Evolutionary conservation across 2,329 filamentous ascomycete genomes (phyloP).

Genomic region (Elsinoe fawcettii): DNA sequence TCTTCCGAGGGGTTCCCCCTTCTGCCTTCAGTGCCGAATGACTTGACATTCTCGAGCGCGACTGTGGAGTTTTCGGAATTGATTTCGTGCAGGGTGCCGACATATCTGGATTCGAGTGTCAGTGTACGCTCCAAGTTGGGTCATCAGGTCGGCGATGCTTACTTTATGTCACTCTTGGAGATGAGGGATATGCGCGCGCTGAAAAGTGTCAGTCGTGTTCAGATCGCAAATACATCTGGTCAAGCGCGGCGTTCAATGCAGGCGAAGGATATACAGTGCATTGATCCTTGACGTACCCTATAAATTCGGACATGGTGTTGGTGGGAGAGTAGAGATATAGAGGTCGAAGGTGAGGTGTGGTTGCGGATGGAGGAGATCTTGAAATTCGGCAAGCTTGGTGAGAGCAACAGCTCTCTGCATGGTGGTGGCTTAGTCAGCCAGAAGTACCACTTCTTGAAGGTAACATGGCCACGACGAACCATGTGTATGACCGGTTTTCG

Average conservation of each 20-base stretch:
- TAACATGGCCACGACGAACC: background rate
- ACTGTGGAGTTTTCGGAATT: constrained; percentile 96
- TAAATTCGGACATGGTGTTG: constrained; percentile 52
- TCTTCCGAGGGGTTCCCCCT: constrained; percentile 71
- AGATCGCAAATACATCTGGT: constrained; percentile 13
- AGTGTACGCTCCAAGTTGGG: background rate
- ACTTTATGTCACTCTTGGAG: constrained; percentile 96
- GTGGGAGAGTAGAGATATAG: constrained; percentile 14
- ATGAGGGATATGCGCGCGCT: constrained; percentile 93
- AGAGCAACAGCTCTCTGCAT: background rate
- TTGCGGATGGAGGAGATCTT: constrained; percentile 3
- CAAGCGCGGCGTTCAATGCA: background rate
- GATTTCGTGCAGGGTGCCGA: constrained; percentile 93
- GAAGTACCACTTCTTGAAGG: background rate
- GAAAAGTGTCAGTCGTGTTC: constrained; percentile 22
- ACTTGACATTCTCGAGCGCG: constrained; percentile 91
- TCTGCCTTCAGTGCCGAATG: constrained; percentile 88
- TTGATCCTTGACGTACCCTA: constrained; percentile 41
- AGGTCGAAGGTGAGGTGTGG: background rate
- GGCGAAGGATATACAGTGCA: background rate
- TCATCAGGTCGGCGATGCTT: constrained; percentile 32
- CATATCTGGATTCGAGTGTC: constrained; percentile 58
- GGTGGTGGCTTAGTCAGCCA: background rate
- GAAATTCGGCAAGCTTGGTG: constrained; percentile 9
- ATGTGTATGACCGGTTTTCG: too few relatives aligned